Base-by-base conservation (phyloP, 164 flowering plant species). In the Liriodendron chinense region DNA sequence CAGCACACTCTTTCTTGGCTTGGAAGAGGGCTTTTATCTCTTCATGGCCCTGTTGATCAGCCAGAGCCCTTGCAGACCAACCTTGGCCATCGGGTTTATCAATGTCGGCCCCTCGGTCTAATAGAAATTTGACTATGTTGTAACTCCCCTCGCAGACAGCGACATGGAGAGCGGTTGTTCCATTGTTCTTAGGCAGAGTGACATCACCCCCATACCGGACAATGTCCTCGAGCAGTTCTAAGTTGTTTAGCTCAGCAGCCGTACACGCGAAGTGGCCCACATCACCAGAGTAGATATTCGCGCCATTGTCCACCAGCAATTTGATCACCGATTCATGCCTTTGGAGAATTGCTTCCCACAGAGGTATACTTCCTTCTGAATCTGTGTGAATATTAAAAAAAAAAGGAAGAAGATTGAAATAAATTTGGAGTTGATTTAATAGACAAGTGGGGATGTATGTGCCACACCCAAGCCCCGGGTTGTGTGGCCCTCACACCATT, bases 31-130 rank as follows among this genome's bases (percentile, higher is more conserved):
- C 18, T 75, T 83, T 86, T 23, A 94, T 88, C 7, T 89, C 93
- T 34, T 90, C 93, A 22, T 94, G 98, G 12, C 89, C 91, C 68
- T 92, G 98, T 67, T 94, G 98, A 26, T 94, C 97, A 2, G 98
- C 96, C 8, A 94, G 86, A 21, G 72, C 87, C 68, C 91, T 81
- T 1, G 98, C 89, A 9, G 94, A 89, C 97, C 98, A 94, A 21
- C 98, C 94, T 48, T 82, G 67, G n/a, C 34, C 21, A 59, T 90
- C 90, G 0, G 90, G 85, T 72, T 77, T 83, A 81, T 92, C 90
- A 2, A 90, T 75, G 34, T 90, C 86, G 8, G 90, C 91, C 0
- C 97, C 93, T 24, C 82, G 85, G 18, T 83, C 84, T 48, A 92
- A 57, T 12, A 94, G 83, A 76, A 83, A 91, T 71, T 85, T 79